These are phyloP conservation scores for Apostasia shenzhenica DNA, from an alignment of 106 monocot genomes.

Conservation along the genomic window DNA sequence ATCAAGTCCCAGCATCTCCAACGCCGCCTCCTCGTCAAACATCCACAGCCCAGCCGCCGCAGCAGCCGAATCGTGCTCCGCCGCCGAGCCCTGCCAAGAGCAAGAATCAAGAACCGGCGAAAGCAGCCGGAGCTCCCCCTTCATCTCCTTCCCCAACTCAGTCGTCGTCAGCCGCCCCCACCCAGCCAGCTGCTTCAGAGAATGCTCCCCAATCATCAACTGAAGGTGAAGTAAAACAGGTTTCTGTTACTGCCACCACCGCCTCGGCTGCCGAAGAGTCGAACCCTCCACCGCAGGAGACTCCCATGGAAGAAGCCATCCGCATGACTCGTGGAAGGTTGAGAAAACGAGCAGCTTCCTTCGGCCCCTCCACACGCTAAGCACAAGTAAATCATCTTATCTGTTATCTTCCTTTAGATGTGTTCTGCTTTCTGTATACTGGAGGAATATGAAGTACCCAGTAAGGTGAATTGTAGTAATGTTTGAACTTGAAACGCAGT, in stretches of 20 bases:
- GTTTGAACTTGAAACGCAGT: too few relatives aligned
- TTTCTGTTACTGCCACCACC: neutral
- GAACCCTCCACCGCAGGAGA: conserved; percentile 10
- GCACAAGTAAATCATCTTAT: neutral
- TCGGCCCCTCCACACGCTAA: neutral
- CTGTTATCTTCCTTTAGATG: too few relatives aligned
- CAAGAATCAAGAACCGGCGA: neutral
- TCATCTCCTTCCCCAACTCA: conserved; percentile 1
- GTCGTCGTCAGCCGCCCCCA: neutral
- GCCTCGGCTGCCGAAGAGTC: neutral
- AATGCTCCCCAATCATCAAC: neutral
- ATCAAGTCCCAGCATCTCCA: neutral
- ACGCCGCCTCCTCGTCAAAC: neutral
- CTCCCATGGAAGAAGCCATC: conserved; percentile 21
- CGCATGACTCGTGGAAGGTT: conserved; percentile 29
- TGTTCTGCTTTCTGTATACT: too few relatives aligned
- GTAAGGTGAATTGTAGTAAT: too few relatives aligned
- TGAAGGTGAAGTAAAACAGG: conserved; percentile 7
- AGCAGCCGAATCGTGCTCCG: neutral
- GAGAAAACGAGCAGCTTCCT: conserved; percentile 13
- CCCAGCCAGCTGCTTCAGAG: neutral
- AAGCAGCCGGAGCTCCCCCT: neutral
- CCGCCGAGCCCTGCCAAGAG: neutral
- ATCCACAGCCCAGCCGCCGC: neutral
- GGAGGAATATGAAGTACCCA: too few relatives aligned